Evolutionary conservation across 140 eudicot species (phyloP).

Genomic region (Senecio squalidus): DNA sequence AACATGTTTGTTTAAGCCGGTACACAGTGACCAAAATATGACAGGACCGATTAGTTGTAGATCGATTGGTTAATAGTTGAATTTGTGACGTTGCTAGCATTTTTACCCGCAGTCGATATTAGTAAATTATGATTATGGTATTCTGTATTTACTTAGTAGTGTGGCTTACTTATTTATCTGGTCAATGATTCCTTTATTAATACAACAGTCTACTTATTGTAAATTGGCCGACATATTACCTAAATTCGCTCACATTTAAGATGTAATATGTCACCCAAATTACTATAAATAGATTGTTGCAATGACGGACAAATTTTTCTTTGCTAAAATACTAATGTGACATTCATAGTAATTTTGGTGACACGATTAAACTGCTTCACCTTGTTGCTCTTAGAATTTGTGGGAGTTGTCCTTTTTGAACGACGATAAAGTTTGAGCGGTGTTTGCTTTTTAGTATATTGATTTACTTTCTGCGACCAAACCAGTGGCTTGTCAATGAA

Average conservation of each 20-base stretch:
- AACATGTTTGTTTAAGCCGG: neutral
- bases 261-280: no score
- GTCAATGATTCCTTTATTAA: neutral
- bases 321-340: no score
- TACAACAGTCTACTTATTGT: neutral
- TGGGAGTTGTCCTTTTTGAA: slow-evolving; percentile 25
- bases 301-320: no score
- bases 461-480: neutral
- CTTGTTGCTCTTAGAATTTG: slow-evolving; percentile 18
- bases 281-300: no score
- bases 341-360: no score
- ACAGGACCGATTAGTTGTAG: neutral
- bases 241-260: neutral
- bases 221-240: slow-evolving; percentile 1
- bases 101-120: neutral
- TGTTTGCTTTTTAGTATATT: neutral
- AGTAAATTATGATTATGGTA: neutral
- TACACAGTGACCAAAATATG: neutral
- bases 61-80: neutral
- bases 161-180: neutral
- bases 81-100: neutral
- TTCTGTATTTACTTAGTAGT: neutral
- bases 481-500: slow-evolving; percentile 20
- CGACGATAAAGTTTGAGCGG: slow-evolving; percentile 27
- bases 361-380: slow-evolving; percentile 19